These are phyloP conservation scores for Schizosaccharomyces lindneri DNA, from an alignment of 805 yeast species.

Conservation along the genomic window DNA sequence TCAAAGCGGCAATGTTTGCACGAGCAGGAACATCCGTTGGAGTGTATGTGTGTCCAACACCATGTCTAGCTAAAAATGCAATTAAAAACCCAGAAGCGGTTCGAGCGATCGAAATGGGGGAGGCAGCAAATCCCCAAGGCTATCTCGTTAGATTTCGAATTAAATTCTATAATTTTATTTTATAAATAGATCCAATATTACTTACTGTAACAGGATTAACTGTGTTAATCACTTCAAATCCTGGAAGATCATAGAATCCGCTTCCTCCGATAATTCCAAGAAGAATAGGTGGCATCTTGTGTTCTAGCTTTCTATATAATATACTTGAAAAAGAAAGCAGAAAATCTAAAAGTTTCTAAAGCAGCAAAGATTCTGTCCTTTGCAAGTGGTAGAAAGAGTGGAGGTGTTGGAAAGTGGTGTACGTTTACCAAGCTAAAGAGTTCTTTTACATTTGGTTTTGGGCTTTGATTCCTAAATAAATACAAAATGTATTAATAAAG, in stretches of 20 bases:
- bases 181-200: too few relatives aligned
- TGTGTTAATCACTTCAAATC: constrained; percentile 64
- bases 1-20: constrained; percentile 91
- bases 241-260: constrained; percentile 73
- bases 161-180: too few relatives aligned
- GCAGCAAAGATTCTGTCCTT: too few relatives aligned
- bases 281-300: constrained; percentile 15
- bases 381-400: too few relatives aligned
- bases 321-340: too few relatives aligned
- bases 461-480: too few relatives aligned
- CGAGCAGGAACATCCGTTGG: constrained; percentile 82
- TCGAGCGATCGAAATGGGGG: constrained; percentile 74
- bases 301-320: too few relatives aligned
- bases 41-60: constrained; percentile 62
- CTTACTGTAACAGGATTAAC: constrained; percentile 40
- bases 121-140: constrained; percentile 95
- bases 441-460: too few relatives aligned
- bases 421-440: too few relatives aligned
- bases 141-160: background rate
- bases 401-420: too few relatives aligned
- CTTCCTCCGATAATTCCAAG: constrained; percentile 94
- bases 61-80: constrained; percentile 90
- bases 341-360: too few relatives aligned
- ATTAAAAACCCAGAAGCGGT: constrained; percentile 57
- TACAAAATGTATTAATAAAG: too few relatives aligned